These are phyloP conservation scores for Suhomyces chickasaworum DNA, from an alignment of 1,139 yeast species.

Conservation along the genomic window DNA sequence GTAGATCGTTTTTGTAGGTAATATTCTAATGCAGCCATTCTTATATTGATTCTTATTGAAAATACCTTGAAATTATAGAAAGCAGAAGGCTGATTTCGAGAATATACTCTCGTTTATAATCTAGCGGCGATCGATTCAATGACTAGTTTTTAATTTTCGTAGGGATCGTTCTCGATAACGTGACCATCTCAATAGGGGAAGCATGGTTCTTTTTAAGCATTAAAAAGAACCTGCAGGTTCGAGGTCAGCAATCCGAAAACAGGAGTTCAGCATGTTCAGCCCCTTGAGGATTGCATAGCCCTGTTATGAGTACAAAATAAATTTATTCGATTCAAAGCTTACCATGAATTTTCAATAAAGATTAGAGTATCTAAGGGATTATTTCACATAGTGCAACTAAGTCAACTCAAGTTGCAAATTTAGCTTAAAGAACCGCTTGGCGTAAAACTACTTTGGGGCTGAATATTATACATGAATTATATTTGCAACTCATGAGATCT, in stretches of 20 bases:
- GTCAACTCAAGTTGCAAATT: too few relatives aligned
- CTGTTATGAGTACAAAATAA: too few relatives aligned
- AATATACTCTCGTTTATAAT: neutral
- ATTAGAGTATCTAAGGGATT: too few relatives aligned
- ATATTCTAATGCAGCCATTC: neutral
- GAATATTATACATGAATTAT: too few relatives aligned
- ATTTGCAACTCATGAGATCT: too few relatives aligned
- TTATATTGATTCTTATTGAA: neutral
- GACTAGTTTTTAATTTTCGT: neutral
- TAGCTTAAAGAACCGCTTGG: too few relatives aligned
- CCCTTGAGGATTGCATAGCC: too few relatives aligned
- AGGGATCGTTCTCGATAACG: neutral
- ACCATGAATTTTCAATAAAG: too few relatives aligned
- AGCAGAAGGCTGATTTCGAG: neutral
- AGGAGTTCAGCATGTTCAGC: neutral
- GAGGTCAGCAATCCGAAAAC: neutral
- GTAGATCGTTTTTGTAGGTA: constrained; percentile 1
- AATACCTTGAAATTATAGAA: neutral
- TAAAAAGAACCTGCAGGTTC: neutral
- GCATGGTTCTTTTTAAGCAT: neutral
- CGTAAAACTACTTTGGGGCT: too few relatives aligned
- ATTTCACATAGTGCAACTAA: too few relatives aligned
- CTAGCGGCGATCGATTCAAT: too few relatives aligned
- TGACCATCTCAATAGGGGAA: neutral
- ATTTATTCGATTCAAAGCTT: too few relatives aligned